Evolutionary conservation across 2,329 filamentous ascomycete species (phyloP), one percentile per base, ranked within the genome.

Genomic region (Ascochyta koolunga): DNA sequence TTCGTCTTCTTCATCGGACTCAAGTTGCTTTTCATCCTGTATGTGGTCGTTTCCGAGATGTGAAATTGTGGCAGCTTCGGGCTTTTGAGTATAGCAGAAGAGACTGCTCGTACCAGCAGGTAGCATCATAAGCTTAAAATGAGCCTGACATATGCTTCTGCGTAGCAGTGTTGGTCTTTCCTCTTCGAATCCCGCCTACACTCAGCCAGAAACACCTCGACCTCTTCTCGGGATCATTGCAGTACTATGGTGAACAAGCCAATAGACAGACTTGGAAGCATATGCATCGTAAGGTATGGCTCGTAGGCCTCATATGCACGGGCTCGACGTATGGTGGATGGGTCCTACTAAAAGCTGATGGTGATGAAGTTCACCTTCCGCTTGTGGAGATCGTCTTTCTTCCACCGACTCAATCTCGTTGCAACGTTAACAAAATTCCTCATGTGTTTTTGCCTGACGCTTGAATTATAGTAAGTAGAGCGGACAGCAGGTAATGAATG

Each of bases 161-260:
- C 64, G 31, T 69, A 70, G 32, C 64, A 71, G 45, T 71, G 62
- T 3, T 64, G 55, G 37, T 64, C 60, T 19, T 64, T 69, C 18
- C 67, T 43, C 37, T 61, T 69, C 3, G 62, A 42, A 25, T 72
- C 68, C 5, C 55, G 60, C 43, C 69, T 61, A 15, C 66, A 67
- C n/a, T 62, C 60, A 0, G 65, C 51, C 10, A 71, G 38, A 25
- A 72, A 68, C 0, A 72, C 46, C 33, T 72, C 67, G 0, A 72
- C 63, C 32, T 68, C 64, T 5, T 69, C 65, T 22, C 63, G 51
- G 7, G 58, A 64, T 67, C 67, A 71, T 18, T 62, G 59, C 16
- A 70, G 40, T 8, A 70, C 60, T n/a, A 64, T 57, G 0, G 68
- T 71, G 25, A 72, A 72, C 3, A 72, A 49, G 1, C 61, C 59